A percentile compares a stretch with the other conserved stretches of the same genome.
Evolutionary conservation across 768 basidiomycete species (phyloP).

Genomic region (Macrolepiota fuliginosa): DNA sequence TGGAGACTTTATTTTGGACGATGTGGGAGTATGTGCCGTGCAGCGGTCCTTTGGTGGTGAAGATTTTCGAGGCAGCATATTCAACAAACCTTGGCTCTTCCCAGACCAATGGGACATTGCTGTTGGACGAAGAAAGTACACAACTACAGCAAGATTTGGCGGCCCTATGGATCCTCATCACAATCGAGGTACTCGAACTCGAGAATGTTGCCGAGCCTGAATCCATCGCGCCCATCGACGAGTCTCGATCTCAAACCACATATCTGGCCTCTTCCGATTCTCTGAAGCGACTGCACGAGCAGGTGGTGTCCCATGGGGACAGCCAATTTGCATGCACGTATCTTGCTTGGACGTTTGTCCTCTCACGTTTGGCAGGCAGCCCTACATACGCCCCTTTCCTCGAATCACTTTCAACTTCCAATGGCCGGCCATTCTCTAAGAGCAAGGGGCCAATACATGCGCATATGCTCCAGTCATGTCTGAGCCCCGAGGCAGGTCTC

Average conservation of each 20-base stretch:
- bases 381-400: conserved; percentile 49
- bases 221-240: conserved; percentile 48
- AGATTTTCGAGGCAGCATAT: conserved; percentile 65
- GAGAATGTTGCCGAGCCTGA: conserved; percentile 61
- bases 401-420: conserved; percentile 44
- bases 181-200: conserved; percentile 77
- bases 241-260: conserved; percentile 45
- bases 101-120: conserved; percentile 60
- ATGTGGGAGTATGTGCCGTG: conserved; percentile 78
- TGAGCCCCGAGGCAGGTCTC: conserved; percentile 58
- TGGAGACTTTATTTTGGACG: conserved; percentile 88
- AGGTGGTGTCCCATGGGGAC: conserved; percentile 56
- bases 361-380: conserved; percentile 55
- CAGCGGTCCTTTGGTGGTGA: conserved; percentile 58
- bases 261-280: conserved; percentile 62
- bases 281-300: conserved; percentile 64
- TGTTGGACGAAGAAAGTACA: conserved; percentile 73
- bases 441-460: conserved; percentile 54
- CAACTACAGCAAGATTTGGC: conserved; percentile 67
- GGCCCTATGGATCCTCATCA: conserved; percentile 76
- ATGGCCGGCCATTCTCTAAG: conserved; percentile 46
- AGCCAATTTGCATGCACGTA: conserved; percentile 71
- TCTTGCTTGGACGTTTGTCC: conserved; percentile 82
- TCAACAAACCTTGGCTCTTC: conserved; percentile 58
- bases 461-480: conserved; percentile 56